Evolutionary conservation across 2,329 filamentous ascomycete genomes (phyloP).

Genomic region (Alternaria dauci): DNA sequence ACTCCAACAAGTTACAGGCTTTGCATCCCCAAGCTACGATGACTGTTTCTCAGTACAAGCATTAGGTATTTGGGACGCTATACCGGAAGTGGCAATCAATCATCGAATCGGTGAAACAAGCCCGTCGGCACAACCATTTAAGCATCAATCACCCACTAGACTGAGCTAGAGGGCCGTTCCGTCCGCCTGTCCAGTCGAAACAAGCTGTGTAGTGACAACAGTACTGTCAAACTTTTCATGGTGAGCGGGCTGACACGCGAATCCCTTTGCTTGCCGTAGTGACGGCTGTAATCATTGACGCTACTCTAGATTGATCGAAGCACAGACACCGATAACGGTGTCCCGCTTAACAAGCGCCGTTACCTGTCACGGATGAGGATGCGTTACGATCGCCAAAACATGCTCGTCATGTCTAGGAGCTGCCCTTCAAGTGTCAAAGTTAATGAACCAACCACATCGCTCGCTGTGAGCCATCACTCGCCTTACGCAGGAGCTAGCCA

Average conservation of each 20-base stretch:
- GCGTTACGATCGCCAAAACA: background rate
- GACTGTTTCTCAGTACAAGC: background rate
- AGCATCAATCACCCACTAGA: background rate
- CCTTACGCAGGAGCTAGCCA: conserved; percentile 6
- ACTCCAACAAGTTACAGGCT: background rate
- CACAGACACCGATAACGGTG: background rate
- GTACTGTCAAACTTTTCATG: background rate
- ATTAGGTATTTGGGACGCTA: background rate
- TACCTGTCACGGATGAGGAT: background rate
- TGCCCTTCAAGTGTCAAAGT: background rate
- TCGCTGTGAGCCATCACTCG: background rate
- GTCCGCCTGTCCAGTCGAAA: background rate
- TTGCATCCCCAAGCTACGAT: background rate
- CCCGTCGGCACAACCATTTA: background rate
- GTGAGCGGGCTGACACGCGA: background rate
- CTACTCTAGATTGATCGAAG: background rate
- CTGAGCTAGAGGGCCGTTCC: conserved; percentile 19
- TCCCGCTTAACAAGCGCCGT: background rate
- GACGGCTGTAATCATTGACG: background rate
- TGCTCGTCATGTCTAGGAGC: background rate
- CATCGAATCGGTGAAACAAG: background rate
- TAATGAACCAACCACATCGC: background rate
- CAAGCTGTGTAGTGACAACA: background rate
- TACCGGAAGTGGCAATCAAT: background rate
- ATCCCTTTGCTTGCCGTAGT: background rate